A percentile compares a stretch with the other conserved stretches of the same genome.
Evolutionary conservation across 805 yeast genomes (phyloP).

Genomic region (Metschnikowia lunata): DNA sequence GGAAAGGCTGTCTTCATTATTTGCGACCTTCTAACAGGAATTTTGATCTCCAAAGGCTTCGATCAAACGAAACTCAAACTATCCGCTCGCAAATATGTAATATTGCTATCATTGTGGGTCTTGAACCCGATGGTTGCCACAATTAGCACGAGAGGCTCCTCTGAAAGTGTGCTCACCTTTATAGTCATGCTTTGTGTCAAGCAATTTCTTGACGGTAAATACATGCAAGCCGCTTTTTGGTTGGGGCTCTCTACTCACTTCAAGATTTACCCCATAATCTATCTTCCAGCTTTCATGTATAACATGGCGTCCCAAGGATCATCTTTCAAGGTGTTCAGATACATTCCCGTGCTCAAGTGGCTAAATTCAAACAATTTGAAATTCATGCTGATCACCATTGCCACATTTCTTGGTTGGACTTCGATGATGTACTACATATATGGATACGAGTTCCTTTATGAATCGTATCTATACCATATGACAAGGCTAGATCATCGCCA

Average conservation of each 20-base stretch:
- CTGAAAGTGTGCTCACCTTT: constrained; percentile 84
- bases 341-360: constrained; percentile 30
- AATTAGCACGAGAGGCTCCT: constrained; percentile 88
- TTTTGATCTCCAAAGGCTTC: constrained; percentile 29
- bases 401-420: constrained; percentile 47
- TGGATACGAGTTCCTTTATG: constrained; percentile 70
- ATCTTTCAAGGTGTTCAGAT: constrained; percentile 14
- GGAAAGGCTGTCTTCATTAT: constrained; percentile 77
- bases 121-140: constrained; percentile 93
- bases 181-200: constrained; percentile 48
- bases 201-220: constrained; percentile 31
- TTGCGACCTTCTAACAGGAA: constrained; percentile 81
- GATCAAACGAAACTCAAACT: neutral
- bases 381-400: constrained; percentile 30
- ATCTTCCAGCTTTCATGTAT: constrained; percentile 66
- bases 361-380: constrained; percentile 35
- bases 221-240: constrained; percentile 36
- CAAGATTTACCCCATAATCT: constrained; percentile 88
- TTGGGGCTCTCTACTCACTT: constrained; percentile 83
- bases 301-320: constrained; percentile 27
- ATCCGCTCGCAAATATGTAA: constrained; percentile 8
- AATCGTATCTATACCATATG: constrained; percentile 81
- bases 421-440: constrained; percentile 61
- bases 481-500: constrained; percentile 88
- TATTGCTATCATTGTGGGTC: constrained; percentile 66